phyloP scores from a whole-genome alignment of 768 basidiomycete genomes.

The Termitomyces sp. region DNA sequence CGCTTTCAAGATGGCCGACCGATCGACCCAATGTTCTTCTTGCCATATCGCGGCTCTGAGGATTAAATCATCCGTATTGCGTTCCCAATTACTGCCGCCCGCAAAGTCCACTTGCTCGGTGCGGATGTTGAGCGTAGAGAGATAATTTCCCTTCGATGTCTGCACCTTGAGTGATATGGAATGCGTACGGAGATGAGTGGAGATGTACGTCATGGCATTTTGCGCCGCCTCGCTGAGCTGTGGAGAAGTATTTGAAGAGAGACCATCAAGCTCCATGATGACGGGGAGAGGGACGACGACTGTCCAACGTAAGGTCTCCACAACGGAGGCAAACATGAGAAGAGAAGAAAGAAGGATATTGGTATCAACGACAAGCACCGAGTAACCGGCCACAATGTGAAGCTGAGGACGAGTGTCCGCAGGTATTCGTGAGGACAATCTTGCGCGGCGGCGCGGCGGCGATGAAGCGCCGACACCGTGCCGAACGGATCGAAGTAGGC shows the following conservation, averaged over 20 bases:
- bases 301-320: constrained; percentile 83
- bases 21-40: constrained; percentile 86
- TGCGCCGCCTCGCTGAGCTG: constrained; percentile 73
- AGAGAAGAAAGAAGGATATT: constrained; percentile 90
- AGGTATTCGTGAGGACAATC: constrained; percentile 20
- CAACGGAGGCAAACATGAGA: constrained; percentile 60
- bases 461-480: constrained; percentile 21
- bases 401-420: constrained; percentile 35
- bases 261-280: constrained; percentile 96
- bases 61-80: constrained; percentile 94
- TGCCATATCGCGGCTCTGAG: constrained; percentile 93
- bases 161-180: constrained; percentile 83
- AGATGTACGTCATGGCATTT: constrained; percentile 70
- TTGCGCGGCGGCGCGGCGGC: constrained; percentile 20
- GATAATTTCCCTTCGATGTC: constrained; percentile 92
- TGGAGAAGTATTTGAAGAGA: constrained; percentile 51
- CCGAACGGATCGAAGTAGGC: constrained; percentile 50
- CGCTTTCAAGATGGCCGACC: constrained; percentile 63
- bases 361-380: constrained; percentile 88
- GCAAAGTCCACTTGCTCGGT: constrained; percentile 80
- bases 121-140: constrained; percentile 75
- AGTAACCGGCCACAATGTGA: constrained; percentile 76
- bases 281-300: constrained; percentile 90
- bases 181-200: constrained; percentile 70
- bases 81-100: constrained; percentile 39